phyloP scores from a whole-genome alignment of 768 basidiomycete species.

The Rhodosporidiobolus odoratus region DNA sequence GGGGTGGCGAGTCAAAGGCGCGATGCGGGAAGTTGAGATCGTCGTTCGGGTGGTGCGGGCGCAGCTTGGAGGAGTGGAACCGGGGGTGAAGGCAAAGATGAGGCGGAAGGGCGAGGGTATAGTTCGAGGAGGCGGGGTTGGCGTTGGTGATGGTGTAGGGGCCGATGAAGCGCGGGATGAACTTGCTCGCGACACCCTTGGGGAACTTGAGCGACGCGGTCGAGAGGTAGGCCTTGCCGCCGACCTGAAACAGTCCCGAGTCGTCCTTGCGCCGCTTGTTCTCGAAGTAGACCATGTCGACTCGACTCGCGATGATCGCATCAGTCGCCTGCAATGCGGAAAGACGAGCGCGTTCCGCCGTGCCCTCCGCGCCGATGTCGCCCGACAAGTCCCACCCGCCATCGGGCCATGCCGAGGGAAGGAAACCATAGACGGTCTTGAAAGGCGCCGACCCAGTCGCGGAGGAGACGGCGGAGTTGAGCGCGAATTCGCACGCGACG shows the following conservation, averaged over 20 bases:
- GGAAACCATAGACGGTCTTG: constrained; percentile 1
- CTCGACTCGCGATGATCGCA: constrained; percentile 6
- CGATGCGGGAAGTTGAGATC: not conserved
- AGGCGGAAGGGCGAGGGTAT: not conserved
- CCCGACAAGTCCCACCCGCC: not conserved
- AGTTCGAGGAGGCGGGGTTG: not conserved
- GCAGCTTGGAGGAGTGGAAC: constrained; percentile 8
- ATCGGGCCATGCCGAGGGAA: not conserved
- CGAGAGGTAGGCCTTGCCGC: constrained; percentile 1
- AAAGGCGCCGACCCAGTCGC: not conserved
- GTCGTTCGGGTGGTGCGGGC: constrained; percentile 14
- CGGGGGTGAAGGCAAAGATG: constrained; percentile 2
- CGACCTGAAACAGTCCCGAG: not conserved
- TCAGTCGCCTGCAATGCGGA: not conserved
- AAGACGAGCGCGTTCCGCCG: not conserved
- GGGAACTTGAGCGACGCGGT: not conserved
- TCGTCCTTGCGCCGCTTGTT: constrained; percentile 1
- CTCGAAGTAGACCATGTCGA: constrained; percentile 4
- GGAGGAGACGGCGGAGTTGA: constrained; percentile 41
- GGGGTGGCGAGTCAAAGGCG: not conserved
- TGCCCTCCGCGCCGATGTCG: not conserved
- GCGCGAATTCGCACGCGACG: constrained; percentile 48
- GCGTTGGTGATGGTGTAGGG: not conserved
- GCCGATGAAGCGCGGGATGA: constrained; percentile 4
- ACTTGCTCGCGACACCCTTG: not conserved